A percentile compares a stretch with the other conserved stretches of the same genome.
phyloP scores from a whole-genome alignment of 257 asterid species.

The Nyctanthes arbortristis region DNA sequence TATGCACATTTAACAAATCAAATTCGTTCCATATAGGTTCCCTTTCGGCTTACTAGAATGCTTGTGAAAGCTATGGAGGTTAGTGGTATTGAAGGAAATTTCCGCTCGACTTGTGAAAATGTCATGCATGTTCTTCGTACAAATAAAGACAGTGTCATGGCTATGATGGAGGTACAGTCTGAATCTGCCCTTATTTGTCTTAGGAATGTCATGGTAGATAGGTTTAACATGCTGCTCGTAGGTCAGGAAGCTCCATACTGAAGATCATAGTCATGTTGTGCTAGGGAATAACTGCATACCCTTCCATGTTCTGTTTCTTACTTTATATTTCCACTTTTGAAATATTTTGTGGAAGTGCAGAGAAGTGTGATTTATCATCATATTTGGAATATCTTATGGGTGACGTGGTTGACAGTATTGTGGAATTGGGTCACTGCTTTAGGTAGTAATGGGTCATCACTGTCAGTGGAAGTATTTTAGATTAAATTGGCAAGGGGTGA shows the following conservation, averaged over 20 bases:
- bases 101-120: constrained; percentile 94
- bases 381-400: not conserved
- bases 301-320: not conserved
- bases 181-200: constrained; percentile 1
- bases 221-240: not conserved
- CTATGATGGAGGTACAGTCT: constrained; percentile 96
- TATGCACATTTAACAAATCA: not conserved
- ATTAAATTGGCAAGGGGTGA: not conserved
- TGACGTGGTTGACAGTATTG: not conserved
- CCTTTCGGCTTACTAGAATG: constrained; percentile 99
- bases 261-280: not conserved
- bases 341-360: not conserved
- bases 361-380: too few species aligned
- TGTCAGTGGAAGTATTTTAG: not conserved
- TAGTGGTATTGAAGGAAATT: constrained; percentile 98
- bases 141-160: constrained; percentile 96
- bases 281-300: not conserved
- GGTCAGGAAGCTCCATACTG: not conserved
- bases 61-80: constrained; percentile 99
- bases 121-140: constrained; percentile 98
- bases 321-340: not conserved
- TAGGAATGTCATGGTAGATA: not conserved
- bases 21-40: constrained; percentile 66
- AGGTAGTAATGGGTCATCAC: not conserved
- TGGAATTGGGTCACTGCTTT: not conserved